phyloP scores from a whole-genome alignment of 805 yeast genomes.

The Yarrowia deformans region DNA sequence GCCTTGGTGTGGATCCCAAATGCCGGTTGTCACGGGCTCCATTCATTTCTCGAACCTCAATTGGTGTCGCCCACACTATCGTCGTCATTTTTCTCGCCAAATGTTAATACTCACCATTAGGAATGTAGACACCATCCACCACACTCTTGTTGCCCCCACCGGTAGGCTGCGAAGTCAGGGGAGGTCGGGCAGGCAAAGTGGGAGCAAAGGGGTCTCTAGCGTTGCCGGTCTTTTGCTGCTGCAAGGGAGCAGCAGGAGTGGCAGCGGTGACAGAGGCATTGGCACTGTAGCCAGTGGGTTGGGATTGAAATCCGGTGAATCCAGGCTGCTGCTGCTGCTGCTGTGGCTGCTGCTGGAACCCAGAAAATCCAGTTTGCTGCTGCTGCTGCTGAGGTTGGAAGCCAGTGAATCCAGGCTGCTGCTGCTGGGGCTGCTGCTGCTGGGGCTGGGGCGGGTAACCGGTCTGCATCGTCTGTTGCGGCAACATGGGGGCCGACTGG shows the following conservation, averaged over 20 bases:
- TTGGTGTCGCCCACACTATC: too few relatives aligned
- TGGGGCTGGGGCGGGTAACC: slow-evolving; percentile 4
- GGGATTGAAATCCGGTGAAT: slow-evolving; percentile 36
- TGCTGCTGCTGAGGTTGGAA: slow-evolving; percentile 18
- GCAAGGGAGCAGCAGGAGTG: slow-evolving; percentile 25
- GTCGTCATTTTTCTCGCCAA: not conserved
- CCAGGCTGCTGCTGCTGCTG: slow-evolving; percentile 14
- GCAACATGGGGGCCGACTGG: slow-evolving; percentile 40
- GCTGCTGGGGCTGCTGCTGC: slow-evolving; percentile 24
- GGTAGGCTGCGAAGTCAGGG: slow-evolving; percentile 41
- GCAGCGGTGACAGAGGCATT: slow-evolving; percentile 7
- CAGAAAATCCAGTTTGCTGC: slow-evolving; percentile 26
- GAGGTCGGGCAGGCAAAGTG: slow-evolving; percentile 38
- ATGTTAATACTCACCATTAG: slow-evolving; percentile 22
- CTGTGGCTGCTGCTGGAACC: slow-evolving; percentile 42
- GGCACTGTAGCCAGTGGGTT: slow-evolving; percentile 48
- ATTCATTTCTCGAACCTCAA: too few relatives aligned
- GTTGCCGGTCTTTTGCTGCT: slow-evolving; percentile 38
- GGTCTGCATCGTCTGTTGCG: slow-evolving; percentile 29
- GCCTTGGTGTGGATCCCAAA: too few relatives aligned
- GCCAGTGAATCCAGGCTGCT: slow-evolving; percentile 24
- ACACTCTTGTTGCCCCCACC: slow-evolving; percentile 41
- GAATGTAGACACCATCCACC: slow-evolving; percentile 34
- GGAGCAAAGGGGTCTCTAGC: slow-evolving; percentile 38
- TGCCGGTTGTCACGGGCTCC: too few relatives aligned